These are phyloP conservation scores for Solanum chilense DNA, from an alignment of 257 asterid species.

Conservation along the genomic window DNA sequence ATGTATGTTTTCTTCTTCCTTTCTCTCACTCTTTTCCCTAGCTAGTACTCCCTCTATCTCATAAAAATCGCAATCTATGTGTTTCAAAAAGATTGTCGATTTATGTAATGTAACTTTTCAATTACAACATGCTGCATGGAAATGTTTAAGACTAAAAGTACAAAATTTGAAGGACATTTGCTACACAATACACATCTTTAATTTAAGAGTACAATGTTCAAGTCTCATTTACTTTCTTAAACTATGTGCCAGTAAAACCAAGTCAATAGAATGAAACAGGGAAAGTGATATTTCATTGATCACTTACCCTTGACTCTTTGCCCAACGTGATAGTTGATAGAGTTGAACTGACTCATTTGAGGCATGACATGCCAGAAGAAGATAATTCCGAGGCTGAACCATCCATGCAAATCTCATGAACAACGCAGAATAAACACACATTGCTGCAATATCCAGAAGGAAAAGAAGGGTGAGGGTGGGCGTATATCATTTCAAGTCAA, in stretches of 20 bases:
- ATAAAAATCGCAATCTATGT: neutral
- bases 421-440: constrained; percentile 84
- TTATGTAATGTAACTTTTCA: neutral
- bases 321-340: constrained; percentile 85
- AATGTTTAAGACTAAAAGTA: neutral
- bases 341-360: constrained; percentile 86
- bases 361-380: constrained; percentile 83
- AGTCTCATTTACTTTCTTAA: neutral
- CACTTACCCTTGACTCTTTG: constrained; percentile 82
- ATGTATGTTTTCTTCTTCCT: neutral
- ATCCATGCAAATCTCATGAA: constrained; percentile 99
- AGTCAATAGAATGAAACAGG: neutral
- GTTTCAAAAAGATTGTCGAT: neutral
- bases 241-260: neutral
- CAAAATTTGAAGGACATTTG: neutral
- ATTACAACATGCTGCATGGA: neutral
- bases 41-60: neutral
- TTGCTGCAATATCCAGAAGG: constrained; percentile 32
- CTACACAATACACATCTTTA: neutral
- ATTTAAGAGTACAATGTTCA: neutral
- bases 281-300: neutral
- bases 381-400: constrained; percentile 94
- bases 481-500: neutral
- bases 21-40: neutral
- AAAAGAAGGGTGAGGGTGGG: neutral